Evolutionary conservation across 139 green algal genomes (phyloP), one percentile per base, ranked within the genome.

Genomic region (Mychonastes homosphaera): DNA sequence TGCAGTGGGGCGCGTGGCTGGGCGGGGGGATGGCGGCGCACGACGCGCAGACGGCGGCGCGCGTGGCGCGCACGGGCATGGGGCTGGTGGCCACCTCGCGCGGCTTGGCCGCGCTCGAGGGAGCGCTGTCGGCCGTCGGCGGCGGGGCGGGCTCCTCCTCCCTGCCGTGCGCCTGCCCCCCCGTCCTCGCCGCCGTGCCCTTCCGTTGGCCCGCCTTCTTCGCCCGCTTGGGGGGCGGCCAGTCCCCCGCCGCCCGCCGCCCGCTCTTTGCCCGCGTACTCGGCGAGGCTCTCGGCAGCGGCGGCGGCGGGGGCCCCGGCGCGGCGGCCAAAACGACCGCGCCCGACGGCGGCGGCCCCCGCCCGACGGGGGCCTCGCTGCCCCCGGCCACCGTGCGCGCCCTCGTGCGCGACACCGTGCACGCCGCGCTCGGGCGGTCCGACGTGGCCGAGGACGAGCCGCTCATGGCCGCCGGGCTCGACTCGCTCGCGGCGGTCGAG

Each of bases 1-100:
- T 92, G 43, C 88, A 96, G 67, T 96, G 87, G 87, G 88, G 87
- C 33, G 88, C 87, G 16, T 96, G 87, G 88, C 72, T 62, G 3
- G 80, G 79, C 28, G 75, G 67, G 4, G 87, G 87, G 56, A 95
- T 95, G 87, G 87, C 87, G 12, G 66, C 72, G 1, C 24, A 33
- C 6, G 76, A 79, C 41, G 73, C 78, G 3, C 57, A 55, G 26
- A 86, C 79, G 30, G 73, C 75, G 0, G 65, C 65, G 4, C 61
- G 86, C 8, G 73, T 91, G 58, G 70, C 81, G 61, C 69, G 74
- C 9, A 87, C 67, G 7, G 87, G 87, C 56, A 87, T 95, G 70
- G 63, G 34, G 5, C 51, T 86, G n/a, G n/a, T 81, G 18, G 23
- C 29, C 16, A 73, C 79, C 3, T 50, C 29, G 19, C 24, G 28